Base-by-base conservation (phyloP, 495 filamentous ascomycete genomes). In the Penicillium subrubescens region DNA sequence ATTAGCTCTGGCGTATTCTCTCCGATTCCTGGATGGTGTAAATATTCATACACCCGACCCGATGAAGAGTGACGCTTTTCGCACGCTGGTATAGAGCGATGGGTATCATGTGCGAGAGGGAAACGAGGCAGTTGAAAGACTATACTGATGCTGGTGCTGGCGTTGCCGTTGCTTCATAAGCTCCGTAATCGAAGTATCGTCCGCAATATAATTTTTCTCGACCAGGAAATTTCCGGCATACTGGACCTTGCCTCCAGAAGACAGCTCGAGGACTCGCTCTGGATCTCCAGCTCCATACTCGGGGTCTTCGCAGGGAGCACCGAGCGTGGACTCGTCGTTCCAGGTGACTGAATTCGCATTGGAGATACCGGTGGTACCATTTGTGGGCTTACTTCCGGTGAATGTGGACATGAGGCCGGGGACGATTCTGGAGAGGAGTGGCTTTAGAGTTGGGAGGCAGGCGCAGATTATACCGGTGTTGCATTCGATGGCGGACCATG, bases 401-500 rank as follows among this genome's bases (percentile, higher is more conserved):
- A 78, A 58, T 4, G 73, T 72, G 6, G 76, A 73, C 11, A 79
- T 62, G 11, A 81, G 61, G 31, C 72, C 70, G 0, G 77, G 78
- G 12, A 78, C 57, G 41, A 81, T 29, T 3, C 66, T 72, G n/a
- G 78, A 74, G 60, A 92, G 81, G 15, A 97, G 81, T 6, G 94
- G 93, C 65, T 95, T 96, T 33, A 97, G 78, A 1, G 90, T 94
- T 11, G 94, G 94, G 17, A 96, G 86, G 69, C 92, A 97, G 57
- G 90, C 93, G 68, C 91, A 94, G 64, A 93, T 89, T 67, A 97
- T 95, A n/a, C 92, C 87, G 0, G 81, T 82, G 71, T 96, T 93
- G 75, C 95, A 92, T 79, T 97, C 94, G 59, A 97, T 84, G n/a
- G 90, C 89, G 34, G 90, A 93, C 93, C 93, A 97, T 61, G 81